These are phyloP conservation scores for Brettanomyces nanus DNA, from an alignment of 805 yeast species.

Conservation along the genomic window DNA sequence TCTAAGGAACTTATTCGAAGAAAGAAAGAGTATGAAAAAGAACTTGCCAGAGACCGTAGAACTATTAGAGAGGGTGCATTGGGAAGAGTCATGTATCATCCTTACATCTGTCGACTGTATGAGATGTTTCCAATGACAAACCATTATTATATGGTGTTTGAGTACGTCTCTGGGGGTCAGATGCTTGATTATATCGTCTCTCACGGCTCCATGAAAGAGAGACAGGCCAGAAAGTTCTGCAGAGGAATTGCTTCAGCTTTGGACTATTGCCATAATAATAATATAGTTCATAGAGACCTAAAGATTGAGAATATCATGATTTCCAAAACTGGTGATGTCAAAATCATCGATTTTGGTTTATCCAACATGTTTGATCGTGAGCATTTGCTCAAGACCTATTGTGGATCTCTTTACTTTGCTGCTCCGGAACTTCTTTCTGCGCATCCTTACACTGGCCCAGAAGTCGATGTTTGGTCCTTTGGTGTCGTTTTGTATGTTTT, in stretches of 20 bases:
- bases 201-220: slow-evolving; percentile 90
- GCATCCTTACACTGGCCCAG: slow-evolving; percentile 90
- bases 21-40: slow-evolving; percentile 69
- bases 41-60: slow-evolving; percentile 82
- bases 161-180: slow-evolving; percentile 95
- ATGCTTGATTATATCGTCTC: slow-evolving; percentile 94
- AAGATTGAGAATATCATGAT: slow-evolving; percentile 96
- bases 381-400: slow-evolving; percentile 77
- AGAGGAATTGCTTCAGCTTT: slow-evolving; percentile 91
- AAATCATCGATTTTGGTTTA: slow-evolving; percentile 92
- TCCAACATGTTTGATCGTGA: slow-evolving; percentile 75
- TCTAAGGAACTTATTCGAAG: slow-evolving; percentile 50
- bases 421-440: slow-evolving; percentile 96
- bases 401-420: slow-evolving; percentile 96
- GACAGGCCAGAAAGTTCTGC: slow-evolving; percentile 90
- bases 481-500: slow-evolving; percentile 93
- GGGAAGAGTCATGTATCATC: slow-evolving; percentile 84
- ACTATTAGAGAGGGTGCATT: slow-evolving; percentile 93
- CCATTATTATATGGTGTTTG: slow-evolving; percentile 94
- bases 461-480: slow-evolving; percentile 97
- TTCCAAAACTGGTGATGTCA: slow-evolving; percentile 86
- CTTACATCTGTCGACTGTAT: slow-evolving; percentile 82
- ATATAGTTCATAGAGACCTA: slow-evolving; percentile 93
- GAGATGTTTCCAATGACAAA: slow-evolving; percentile 96
- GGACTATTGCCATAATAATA: slow-evolving; percentile 88